Base-by-base conservation (phyloP, 2,329 filamentous ascomycete species). In the Ophiostoma quercus region DNA sequence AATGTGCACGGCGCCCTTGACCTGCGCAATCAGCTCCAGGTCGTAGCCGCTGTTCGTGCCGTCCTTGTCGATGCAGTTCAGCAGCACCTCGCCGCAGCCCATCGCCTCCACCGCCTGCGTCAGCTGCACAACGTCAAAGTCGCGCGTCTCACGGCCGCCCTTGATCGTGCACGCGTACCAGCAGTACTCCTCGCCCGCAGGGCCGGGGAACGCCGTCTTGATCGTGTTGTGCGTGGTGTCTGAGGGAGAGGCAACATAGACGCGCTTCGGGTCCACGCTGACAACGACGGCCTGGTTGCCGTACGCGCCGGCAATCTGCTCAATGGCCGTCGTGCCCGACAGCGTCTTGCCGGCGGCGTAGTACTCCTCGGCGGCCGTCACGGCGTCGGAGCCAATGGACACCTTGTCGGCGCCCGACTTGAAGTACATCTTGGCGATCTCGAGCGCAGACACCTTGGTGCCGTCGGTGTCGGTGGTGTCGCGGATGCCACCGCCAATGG, bases 141-240 rank as follows among this genome's bases (percentile, higher is more conserved):
- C 93, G 71, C 94, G 87, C n/a, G 91, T 94, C 81, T 98, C 94
- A 72, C 95, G 89, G 7, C 95, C 95, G 66, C 95, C 95, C 81
- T 94, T 96, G 82, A 96, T 92, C 7, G 95, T 99, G 81, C 95
- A 98, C 71, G 95, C 94, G 79, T 97, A 99, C 94, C 94, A 99
- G 82, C 92, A 97, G 79, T 88, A 90, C 68, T 83, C 82, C 79
- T 97, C 92, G 37, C 93, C 93, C 62, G 86, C 84, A 29, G 91
- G 88, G 9, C 94, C 92, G 0, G 87, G 88, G 72, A 82, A 85
- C 0, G 80, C 78, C 0, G 94, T 97, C 76, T 84, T 82, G 76
- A 97, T 82, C 16, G 90, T 92, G 79, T 82, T 81, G 79, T 95
- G 90, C 76, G 92, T 89, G 0, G 85, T 84, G 69, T 92, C 93